Conservation (phyloP, 805 yeast genomes). For the Sporopachydermia quercuum region DNA sequence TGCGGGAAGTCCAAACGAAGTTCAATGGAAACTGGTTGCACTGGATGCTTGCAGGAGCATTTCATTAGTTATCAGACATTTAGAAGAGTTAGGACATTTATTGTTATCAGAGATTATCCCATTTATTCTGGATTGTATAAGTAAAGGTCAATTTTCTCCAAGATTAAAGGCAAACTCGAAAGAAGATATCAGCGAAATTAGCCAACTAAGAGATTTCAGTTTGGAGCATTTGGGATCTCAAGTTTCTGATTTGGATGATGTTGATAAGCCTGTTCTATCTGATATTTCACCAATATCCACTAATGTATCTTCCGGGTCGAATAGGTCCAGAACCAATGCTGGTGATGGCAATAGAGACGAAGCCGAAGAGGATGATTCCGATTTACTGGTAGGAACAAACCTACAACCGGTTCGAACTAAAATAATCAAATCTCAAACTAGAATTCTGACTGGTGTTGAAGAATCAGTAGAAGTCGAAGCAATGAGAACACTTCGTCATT, state of each 20-base stretch:
- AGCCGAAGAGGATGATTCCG: background rate
- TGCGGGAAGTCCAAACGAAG: background rate
- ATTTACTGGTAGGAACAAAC: too few relatives aligned
- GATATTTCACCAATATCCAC: background rate
- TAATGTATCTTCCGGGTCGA: too few relatives aligned
- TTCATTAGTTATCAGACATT: background rate
- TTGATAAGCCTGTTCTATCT: background rate
- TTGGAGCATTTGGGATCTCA: background rate
- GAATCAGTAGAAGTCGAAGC: conserved; percentile 11
- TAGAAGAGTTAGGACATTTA: background rate
- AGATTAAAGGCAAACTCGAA: background rate
- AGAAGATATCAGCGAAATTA: background rate
- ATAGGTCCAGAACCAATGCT: too few relatives aligned
- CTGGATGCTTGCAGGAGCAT: background rate
- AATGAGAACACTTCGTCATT: conserved; percentile 1
- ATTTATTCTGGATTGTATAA: background rate
- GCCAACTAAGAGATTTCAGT: background rate
- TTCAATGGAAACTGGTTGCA: background rate
- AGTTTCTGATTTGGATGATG: background rate
- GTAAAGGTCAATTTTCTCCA: background rate
- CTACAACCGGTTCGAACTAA: too few relatives aligned
- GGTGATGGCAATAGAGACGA: too few relatives aligned
- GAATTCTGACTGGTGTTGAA: conserved; percentile 4
- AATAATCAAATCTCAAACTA: background rate
- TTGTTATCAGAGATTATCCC: background rate